Base-by-base conservation (phyloP, 1,284 basidiomycete species). In the Ceratobasidium sp. region DNA sequence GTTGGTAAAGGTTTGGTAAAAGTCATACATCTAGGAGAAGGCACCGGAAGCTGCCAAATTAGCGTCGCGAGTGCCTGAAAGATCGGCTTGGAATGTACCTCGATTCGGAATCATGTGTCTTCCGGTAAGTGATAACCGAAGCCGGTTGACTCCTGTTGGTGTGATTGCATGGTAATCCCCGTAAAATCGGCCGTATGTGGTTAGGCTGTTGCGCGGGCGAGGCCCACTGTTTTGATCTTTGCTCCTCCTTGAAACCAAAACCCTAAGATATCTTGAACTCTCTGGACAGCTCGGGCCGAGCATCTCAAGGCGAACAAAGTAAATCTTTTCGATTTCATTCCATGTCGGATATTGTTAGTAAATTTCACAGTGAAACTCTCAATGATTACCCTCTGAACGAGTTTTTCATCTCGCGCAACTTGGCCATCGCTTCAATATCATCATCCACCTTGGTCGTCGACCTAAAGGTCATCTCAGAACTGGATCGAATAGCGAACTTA, bases 321-420 rank as follows among this genome's bases (percentile, higher is more conserved):
- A 48, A 48, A 48, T 42, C 9, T 2, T 28, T 62, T 62, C 15
- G 6, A 62, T 62, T 62, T 62, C 59, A 62, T 40, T 38, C 17
- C 17, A 20, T 62, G 59, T 42, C 59, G 33, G 59, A 42, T 38
- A 62, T 20, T 62, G 17, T 17, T 12, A 59, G 59, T 38, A 28
- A 62, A 12, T 62, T 28, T 33, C 57, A 20, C 20, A 28, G n/a
- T 13, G 65, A 46, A 33, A 33, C 33, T 33, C 33, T 12, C 48
- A 28, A 48, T 73, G 56, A 52, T 79, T 73, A 81, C 17, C 90
- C 91, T 83, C 86, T 87, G 85, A 91, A 94, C 79, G 88, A 88
- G 84, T 98, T 98, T 90, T 98, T 98, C 87, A 92, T 87, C 75
- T 92, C 90, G 70, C 96, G 87, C 67, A 98, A 86, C 71, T 88